Conservation (phyloP, 306 rosid genomes). For the Vigna hirtella region DNA sequence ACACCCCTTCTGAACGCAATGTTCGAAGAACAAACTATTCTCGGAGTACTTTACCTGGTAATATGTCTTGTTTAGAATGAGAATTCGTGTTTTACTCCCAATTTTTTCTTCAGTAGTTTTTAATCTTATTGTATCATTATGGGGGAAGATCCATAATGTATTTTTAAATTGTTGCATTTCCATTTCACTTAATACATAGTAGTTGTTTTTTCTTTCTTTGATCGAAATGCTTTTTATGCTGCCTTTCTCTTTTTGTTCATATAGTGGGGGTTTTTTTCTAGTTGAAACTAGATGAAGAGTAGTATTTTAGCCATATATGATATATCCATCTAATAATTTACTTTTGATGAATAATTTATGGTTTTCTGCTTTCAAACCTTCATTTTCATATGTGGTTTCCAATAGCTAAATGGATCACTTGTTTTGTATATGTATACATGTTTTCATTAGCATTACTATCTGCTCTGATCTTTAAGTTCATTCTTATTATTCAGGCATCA, state of each 20-base stretch:
- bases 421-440: neutral
- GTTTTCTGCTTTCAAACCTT: slow-evolving; percentile 10
- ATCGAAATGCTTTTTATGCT: slow-evolving; percentile 3
- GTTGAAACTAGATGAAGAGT: neutral
- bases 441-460: slow-evolving; percentile 12
- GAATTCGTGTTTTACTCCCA: neutral
- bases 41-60: slow-evolving; percentile 69
- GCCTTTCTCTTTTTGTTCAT: neutral
- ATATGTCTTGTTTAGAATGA: slow-evolving; percentile 30
- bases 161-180: neutral
- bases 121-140: neutral
- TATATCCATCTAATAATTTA: neutral
- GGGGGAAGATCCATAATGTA: neutral
- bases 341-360: neutral
- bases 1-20: slow-evolving; percentile 62
- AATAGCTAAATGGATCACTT: slow-evolving; percentile 1
- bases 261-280: neutral
- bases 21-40: slow-evolving; percentile 70
- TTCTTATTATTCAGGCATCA: slow-evolving; percentile 60
- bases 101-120: neutral
- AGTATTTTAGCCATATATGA: neutral
- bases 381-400: neutral
- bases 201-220: neutral
- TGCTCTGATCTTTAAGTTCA: slow-evolving; percentile 44
- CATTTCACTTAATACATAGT: neutral